These are phyloP conservation scores for Rhodotorula mucilaginosa DNA, from an alignment of 1,284 basidiomycete species.

Conservation along the genomic window DNA sequence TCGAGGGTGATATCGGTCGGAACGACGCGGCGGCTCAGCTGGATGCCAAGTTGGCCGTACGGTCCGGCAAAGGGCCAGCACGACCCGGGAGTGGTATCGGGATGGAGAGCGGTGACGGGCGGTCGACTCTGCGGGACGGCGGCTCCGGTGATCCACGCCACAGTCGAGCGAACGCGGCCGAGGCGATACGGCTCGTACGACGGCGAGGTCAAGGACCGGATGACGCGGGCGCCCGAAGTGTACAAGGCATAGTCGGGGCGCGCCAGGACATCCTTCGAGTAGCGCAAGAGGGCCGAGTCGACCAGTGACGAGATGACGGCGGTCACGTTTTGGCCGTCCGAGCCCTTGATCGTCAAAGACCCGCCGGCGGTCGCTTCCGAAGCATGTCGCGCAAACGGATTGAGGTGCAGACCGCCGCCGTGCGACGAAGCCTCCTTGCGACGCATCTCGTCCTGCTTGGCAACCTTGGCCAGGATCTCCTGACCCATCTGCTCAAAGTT, in stretches of 20 bases:
- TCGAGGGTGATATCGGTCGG: conserved; percentile 81
- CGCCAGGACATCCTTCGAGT: conserved; percentile 74
- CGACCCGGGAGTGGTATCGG: conserved; percentile 72
- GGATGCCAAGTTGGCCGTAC: conserved; percentile 75
- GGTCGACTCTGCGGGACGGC: conserved; percentile 63
- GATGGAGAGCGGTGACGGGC: conserved; percentile 79
- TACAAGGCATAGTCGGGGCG: conserved; percentile 81
- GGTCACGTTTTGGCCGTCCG: conserved; percentile 33
- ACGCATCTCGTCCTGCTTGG: conserved; percentile 52
- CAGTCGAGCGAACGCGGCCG: conserved; percentile 26
- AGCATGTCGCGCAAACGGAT: neutral
- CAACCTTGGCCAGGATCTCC: conserved; percentile 45
- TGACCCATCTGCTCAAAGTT: conserved; percentile 44
- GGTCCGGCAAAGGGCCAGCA: conserved; percentile 89
- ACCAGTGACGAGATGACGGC: conserved; percentile 35
- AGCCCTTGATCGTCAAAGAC: conserved; percentile 20
- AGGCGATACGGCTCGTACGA: conserved; percentile 65
- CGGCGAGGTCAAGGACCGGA: conserved; percentile 74
- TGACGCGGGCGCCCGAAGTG: conserved; percentile 73
- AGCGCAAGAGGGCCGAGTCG: conserved; percentile 56
- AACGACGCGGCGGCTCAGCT: conserved; percentile 65
- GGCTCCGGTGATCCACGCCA: conserved; percentile 33
- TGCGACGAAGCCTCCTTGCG: conserved; percentile 21
- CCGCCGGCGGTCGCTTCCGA: neutral
- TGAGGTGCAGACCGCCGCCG: conserved; percentile 4